Conservation (phyloP, 345 rosid species). For the Salix caprea region DNA sequence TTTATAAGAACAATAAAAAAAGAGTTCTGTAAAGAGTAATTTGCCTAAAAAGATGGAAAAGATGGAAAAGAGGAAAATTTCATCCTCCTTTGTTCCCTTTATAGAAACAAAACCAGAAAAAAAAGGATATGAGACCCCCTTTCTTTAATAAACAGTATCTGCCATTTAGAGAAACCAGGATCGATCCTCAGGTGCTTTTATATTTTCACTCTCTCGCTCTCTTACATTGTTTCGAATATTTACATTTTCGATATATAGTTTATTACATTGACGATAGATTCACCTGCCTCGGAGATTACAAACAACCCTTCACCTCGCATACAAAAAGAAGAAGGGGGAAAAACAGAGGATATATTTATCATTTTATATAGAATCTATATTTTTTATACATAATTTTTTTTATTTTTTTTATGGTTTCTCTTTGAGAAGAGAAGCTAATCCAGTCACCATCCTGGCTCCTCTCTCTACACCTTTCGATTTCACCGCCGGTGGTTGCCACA, state of each 20-base stretch:
- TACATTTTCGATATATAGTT: neutral
- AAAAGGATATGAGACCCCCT: neutral
- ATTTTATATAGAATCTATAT: neutral
- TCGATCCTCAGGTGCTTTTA: neutral
- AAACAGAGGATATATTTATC: slow-evolving; percentile 11
- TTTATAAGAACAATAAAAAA: too few species aligned
- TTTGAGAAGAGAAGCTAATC: slow-evolving; percentile 77
- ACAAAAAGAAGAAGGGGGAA: neutral
- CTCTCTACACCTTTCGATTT: slow-evolving; percentile 53
- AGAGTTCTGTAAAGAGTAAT: neutral
- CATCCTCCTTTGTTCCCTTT: slow-evolving; percentile 32
- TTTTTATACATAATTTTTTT: slow-evolving; percentile 2
- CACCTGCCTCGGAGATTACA: neutral
- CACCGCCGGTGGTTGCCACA: slow-evolving; percentile 60
- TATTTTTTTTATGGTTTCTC: slow-evolving; percentile 51
- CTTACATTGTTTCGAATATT: neutral
- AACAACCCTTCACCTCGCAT: neutral
- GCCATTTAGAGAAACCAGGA: neutral
- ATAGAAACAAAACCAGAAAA: slow-evolving; percentile 14
- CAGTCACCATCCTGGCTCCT: slow-evolving; percentile 72
- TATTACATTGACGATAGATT: slow-evolving; percentile 14
- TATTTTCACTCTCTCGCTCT: neutral
- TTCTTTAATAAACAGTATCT: neutral
- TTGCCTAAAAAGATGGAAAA: slow-evolving; percentile 38
- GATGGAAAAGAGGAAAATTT: slow-evolving; percentile 10